Evolutionary conservation across 108 stramenopile species (phyloP).

Genomic region (Chaetoceros muelleri): DNA sequence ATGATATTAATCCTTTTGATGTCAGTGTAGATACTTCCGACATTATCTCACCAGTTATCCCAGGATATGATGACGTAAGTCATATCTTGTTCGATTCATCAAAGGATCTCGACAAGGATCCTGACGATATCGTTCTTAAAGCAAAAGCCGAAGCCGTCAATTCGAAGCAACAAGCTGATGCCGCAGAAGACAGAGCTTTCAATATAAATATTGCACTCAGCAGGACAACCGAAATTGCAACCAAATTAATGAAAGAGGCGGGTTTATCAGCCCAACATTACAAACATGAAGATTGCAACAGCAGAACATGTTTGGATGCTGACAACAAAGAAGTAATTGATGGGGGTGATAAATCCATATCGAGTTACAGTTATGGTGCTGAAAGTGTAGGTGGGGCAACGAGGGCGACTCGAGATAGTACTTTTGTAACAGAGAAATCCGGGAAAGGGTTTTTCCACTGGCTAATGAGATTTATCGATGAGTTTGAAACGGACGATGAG

Average conservation of each 20-base stretch:
- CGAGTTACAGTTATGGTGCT: background rate
- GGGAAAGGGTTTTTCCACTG: too few species aligned
- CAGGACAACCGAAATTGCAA: slow-evolving; percentile 26
- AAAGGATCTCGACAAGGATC: background rate
- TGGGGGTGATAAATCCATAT: background rate
- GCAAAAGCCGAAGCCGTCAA: slow-evolving; percentile 17
- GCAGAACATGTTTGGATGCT: background rate
- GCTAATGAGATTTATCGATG: too few species aligned
- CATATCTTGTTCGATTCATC: background rate
- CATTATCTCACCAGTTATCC: background rate
- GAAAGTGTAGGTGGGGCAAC: slow-evolving; percentile 6
- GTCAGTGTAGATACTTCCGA: slow-evolving; percentile 30
- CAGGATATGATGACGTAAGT: background rate
- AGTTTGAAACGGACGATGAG: too few species aligned
- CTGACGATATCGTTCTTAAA: slow-evolving; percentile 15
- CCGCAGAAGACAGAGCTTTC: slow-evolving; percentile 24
- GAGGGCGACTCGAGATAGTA: too few species aligned
- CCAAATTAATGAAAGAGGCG: slow-evolving; percentile 15
- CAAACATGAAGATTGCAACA: background rate
- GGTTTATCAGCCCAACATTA: slow-evolving; percentile 15
- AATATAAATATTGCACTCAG: slow-evolving; percentile 21
- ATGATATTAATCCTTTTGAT: slow-evolving; percentile 16
- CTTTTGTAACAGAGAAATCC: too few species aligned
- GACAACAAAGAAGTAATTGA: slow-evolving; percentile 1
- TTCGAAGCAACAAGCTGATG: slow-evolving; percentile 17